Evolutionary conservation across 164 flowering plant genomes (phyloP).

Genomic region (Nymphaea colorata): DNA sequence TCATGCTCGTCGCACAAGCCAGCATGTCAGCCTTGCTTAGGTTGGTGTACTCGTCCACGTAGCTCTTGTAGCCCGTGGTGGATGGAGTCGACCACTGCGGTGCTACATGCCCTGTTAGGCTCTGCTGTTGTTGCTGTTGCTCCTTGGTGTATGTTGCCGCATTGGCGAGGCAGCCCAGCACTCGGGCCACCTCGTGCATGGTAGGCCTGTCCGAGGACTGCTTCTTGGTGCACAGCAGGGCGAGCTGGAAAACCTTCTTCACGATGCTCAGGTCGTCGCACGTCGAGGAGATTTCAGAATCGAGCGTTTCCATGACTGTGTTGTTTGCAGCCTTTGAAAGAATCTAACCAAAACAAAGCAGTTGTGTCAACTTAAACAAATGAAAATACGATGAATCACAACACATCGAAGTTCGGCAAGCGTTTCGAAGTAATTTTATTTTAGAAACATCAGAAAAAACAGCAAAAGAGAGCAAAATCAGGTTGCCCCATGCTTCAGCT

Average conservation of each 20-base stretch:
- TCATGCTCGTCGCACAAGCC: slow-evolving; percentile 54
- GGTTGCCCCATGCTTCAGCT: too few species aligned
- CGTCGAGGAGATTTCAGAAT: slow-evolving; percentile 62
- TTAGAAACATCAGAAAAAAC: too few species aligned
- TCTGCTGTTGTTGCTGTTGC: not conserved
- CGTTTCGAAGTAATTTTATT: not conserved
- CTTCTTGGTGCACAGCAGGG: slow-evolving; percentile 78
- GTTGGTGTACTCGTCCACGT: slow-evolving; percentile 65
- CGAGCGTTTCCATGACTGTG: slow-evolving; percentile 88
- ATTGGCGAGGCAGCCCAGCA: slow-evolving; percentile 36
- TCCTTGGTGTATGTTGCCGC: slow-evolving; percentile 12
- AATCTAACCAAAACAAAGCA: slow-evolving; percentile 21
- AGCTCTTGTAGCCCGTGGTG: slow-evolving; percentile 22
- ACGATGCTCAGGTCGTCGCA: slow-evolving; percentile 81
- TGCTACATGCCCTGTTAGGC: not conserved
- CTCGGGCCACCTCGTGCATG: slow-evolving; percentile 91
- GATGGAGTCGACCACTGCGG: not conserved
- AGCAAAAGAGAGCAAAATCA: too few species aligned
- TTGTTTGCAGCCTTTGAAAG: slow-evolving; percentile 84
- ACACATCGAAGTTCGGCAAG: not conserved
- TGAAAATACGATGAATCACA: not conserved
- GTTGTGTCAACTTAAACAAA: not conserved
- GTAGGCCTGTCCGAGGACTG: slow-evolving; percentile 86
- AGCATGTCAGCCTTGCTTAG: slow-evolving; percentile 59
- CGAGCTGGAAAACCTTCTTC: slow-evolving; percentile 85